Evolutionary conservation across 345 rosid genomes (phyloP), one percentile per base, ranked within the genome.

Genomic region (Lenwebbia sp.): DNA sequence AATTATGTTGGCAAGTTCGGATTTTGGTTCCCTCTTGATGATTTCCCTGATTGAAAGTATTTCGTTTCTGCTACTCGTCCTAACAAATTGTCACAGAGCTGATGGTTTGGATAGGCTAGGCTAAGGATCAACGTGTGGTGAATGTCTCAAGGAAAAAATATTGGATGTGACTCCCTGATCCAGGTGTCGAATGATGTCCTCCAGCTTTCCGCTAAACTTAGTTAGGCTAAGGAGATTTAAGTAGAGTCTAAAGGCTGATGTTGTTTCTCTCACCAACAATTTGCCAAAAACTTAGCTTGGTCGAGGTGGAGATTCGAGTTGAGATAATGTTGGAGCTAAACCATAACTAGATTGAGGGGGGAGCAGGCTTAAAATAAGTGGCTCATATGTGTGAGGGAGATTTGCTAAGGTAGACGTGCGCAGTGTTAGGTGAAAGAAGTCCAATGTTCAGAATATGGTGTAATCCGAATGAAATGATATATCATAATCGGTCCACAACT

Each of bases 1-100:
- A 5, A 22, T 11, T 4, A 4, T 0, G 0, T 37, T 21, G 6
- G 5, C 11, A 37, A 2, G 25, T 2, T 37, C 5, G 5, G 25
- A 70, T 37, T 70, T 70, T 11, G 0, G 6, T 13, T 19, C 23
- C 23, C 22, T 70, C 25, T 70, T 9, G 14, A 7, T 70, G 25
- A 70, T 19, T 70, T 56, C 10, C 4, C 13, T 13, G 5, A 0
- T 70, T 19, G 41, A 70, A 70, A 40, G 47, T 70, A 9, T 70
- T 70, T 33, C 6, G 23, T 70, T 37, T 37, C 6, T 19, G 0
- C 13, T 33, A 5, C 26, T 10, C 2, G 2, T 37, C 47, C 47
- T 25, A 21, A 70, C 23, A 21, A 70, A 21, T 2, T 70, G 47
- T 37, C 21, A 19, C 1, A 37, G 4, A 70, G 23, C 13, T 1